phyloP scores from a whole-genome alignment of 2,329 filamentous ascomycete species.

The Aspergillus hiratsukae region DNA sequence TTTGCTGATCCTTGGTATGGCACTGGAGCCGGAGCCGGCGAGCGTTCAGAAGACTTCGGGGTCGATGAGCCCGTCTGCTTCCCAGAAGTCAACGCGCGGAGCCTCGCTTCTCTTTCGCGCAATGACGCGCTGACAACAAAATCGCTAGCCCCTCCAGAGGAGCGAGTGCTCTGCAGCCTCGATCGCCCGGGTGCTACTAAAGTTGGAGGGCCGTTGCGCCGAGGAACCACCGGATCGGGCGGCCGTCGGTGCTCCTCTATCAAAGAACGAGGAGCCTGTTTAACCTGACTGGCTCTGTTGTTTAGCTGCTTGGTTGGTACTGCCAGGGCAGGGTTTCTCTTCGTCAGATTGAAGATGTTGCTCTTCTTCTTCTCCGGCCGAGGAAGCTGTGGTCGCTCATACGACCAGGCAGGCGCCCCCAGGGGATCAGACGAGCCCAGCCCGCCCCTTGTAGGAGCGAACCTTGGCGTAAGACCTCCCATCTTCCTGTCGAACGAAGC shows the following conservation, averaged over 20 bases:
- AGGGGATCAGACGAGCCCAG: constrained; percentile 9
- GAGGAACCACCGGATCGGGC: constrained; percentile 13
- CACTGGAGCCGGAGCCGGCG: background rate
- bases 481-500: constrained; percentile 29
- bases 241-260: constrained; percentile 39
- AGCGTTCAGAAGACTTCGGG: constrained; percentile 1
- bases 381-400: constrained; percentile 20
- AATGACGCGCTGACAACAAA: constrained; percentile 9
- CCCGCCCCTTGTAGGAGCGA: constrained; percentile 9
- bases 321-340: constrained; percentile 33
- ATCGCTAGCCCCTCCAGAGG: background rate
- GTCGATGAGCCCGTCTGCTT: constrained; percentile 11
- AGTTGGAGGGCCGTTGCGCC: constrained; percentile 8
- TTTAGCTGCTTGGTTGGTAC: constrained; percentile 41
- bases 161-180: constrained; percentile 2
- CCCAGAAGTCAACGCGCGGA: constrained; percentile 28
- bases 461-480: constrained; percentile 26
- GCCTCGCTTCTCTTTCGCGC: constrained; percentile 28
- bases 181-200: constrained; percentile 18
- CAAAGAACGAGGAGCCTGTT: constrained; percentile 36
- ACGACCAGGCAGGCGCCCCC: constrained; percentile 18
- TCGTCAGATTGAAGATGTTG: constrained; percentile 31
- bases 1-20: background rate
- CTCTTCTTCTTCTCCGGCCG: constrained; percentile 28
- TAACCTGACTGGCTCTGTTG: constrained; percentile 34